These are phyloP conservation scores for Aspergillus sp. DNA, from an alignment of 2,329 filamentous ascomycete genomes.

Conservation along the genomic window DNA sequence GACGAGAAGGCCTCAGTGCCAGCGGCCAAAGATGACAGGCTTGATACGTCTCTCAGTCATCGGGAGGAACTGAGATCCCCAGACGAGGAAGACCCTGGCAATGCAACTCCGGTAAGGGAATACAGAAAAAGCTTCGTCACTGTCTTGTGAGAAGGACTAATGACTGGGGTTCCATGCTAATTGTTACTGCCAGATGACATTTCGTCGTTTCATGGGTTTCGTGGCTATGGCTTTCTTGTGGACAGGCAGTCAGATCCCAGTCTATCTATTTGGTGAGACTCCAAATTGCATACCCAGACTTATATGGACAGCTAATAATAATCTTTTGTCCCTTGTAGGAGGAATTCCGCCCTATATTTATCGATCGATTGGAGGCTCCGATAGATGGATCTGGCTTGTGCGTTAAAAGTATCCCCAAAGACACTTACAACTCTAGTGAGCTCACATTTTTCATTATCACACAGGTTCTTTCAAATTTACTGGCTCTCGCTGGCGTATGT, in stretches of 20 bases:
- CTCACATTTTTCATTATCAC: neutral
- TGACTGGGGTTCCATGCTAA: slow-evolving; percentile 1
- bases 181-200: slow-evolving; percentile 39
- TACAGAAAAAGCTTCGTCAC: slow-evolving; percentile 1
- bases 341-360: slow-evolving; percentile 54
- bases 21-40: slow-evolving; percentile 21
- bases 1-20: slow-evolving; percentile 25
- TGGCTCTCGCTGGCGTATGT: slow-evolving; percentile 53
- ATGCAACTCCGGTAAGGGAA: slow-evolving; percentile 38
- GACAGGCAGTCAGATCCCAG: slow-evolving; percentile 57
- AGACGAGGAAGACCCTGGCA: slow-evolving; percentile 42
- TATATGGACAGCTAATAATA: too few species aligned
- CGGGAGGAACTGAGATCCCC: slow-evolving; percentile 46
- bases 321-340: slow-evolving; percentile 14
- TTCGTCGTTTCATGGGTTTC: slow-evolving; percentile 50
- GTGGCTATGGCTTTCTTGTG: slow-evolving; percentile 57
- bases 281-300: neutral
- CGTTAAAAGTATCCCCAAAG: slow-evolving; percentile 6
- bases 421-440: neutral
- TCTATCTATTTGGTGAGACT: slow-evolving; percentile 46
- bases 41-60: slow-evolving; percentile 31
- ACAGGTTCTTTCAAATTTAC: slow-evolving; percentile 47
- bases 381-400: slow-evolving; percentile 59
- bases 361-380: slow-evolving; percentile 54
- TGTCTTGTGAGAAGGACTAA: neutral